A percentile compares a stretch with the other conserved stretches of the same genome.
phyloP scores from a whole-genome alignment of 192 early-diverging fungal species.

The Paraglomus brasilianum region DNA sequence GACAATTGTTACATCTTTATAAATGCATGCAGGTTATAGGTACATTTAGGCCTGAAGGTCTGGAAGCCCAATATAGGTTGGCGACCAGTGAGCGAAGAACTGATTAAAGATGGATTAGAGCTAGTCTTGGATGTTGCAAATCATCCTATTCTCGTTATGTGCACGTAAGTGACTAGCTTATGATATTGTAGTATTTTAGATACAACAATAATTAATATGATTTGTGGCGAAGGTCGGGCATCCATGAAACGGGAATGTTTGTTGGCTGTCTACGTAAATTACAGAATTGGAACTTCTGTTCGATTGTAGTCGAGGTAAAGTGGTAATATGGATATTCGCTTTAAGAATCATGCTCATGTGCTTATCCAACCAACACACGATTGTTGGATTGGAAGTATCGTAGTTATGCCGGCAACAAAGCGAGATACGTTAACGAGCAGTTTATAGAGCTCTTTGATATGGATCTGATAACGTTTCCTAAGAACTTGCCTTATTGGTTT shows the following conservation, averaged over 20 bases:
- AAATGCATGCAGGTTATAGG: constrained; percentile 28
- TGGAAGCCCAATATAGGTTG: constrained; percentile 75
- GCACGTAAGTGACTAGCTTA: constrained; percentile 61
- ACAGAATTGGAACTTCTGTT: constrained; percentile 96
- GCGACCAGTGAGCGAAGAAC: constrained; percentile 91
- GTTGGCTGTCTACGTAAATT: constrained; percentile 92
- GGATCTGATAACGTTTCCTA: constrained; percentile 85
- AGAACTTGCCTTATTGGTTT: constrained; percentile 79
- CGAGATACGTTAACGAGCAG: constrained; percentile 85
- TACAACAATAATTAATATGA: neutral
- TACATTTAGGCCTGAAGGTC: constrained; percentile 62
- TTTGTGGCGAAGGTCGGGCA: constrained; percentile 62
- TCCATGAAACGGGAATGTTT: constrained; percentile 91
- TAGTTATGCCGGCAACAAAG: constrained; percentile 87
- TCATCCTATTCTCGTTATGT: constrained; percentile 89
- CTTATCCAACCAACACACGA: too few species aligned
- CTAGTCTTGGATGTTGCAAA: constrained; percentile 73
- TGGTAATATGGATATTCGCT: neutral
- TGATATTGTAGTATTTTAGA: neutral
- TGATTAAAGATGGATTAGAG: constrained; percentile 94
- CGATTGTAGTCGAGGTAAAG: constrained; percentile 86
- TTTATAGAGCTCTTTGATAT: constrained; percentile 95
- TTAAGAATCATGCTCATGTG: neutral
- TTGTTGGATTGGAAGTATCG: constrained; percentile 63
- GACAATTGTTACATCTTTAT: neutral